Evolutionary conservation across 768 basidiomycete genomes (phyloP).

Genomic region (Rhodocollybia butyracea): DNA sequence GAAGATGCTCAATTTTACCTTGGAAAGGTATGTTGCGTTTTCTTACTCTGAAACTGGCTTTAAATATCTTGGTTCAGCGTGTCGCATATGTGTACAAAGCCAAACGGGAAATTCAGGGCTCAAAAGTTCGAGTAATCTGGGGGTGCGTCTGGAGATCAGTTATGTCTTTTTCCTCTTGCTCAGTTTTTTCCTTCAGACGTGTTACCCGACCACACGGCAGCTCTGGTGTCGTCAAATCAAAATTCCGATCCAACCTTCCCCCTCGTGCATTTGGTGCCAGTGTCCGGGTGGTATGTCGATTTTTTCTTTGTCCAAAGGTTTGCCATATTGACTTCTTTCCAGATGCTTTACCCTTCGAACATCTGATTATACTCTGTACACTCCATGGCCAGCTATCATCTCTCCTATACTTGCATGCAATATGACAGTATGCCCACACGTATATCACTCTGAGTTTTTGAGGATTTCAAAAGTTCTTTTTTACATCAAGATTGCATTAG

Average conservation of each 20-base stretch:
- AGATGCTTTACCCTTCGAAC: conserved; percentile 94
- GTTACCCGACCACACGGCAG: conserved; percentile 92
- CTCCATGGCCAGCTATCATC: conserved; percentile 29
- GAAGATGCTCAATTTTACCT: conserved; percentile 98
- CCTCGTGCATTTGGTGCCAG: conserved; percentile 91
- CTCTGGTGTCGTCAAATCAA: conserved; percentile 94
- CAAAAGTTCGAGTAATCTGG: conserved; percentile 98
- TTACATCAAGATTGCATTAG: background rate
- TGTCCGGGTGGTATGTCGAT: conserved; percentile 77
- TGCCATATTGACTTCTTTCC: conserved; percentile 4
- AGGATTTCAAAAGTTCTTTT: background rate
- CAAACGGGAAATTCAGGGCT: conserved; percentile 90
- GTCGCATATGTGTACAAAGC: conserved; percentile 98
- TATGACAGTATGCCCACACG: conserved; percentile 31
- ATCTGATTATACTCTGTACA: conserved; percentile 50
- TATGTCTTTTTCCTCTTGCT: background rate
- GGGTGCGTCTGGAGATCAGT: conserved; percentile 55
- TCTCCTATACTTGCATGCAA: conserved; percentile 40
- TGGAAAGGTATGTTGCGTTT: conserved; percentile 76
- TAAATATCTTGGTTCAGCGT: conserved; percentile 48
- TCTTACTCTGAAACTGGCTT: background rate
- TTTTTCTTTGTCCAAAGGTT: background rate
- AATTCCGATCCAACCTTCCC: conserved; percentile 94
- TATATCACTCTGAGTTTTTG: background rate
- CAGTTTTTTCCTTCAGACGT: conserved; percentile 46